Base-by-base conservation (phyloP, 176 grass and related monocot species). In the Chloris gayana region DNA sequence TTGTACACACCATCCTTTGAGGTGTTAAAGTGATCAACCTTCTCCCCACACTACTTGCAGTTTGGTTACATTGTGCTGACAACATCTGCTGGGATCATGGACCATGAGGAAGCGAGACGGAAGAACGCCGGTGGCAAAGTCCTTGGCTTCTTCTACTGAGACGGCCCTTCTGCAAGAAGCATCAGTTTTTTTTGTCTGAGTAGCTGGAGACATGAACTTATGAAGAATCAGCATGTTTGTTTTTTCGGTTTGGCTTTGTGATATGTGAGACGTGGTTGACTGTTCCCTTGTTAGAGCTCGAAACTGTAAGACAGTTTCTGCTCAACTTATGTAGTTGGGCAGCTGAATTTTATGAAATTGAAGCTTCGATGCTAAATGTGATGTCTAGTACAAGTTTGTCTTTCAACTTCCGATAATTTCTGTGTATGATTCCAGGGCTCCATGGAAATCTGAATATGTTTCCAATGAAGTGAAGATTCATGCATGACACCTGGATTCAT, bases 61-160 rank as follows among this genome's bases (percentile, higher is more conserved):
- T 92, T 92, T 73, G 90, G 90, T 37, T 92, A 89, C 75, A 92
- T 89, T 0, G 86, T 92, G 29, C 80, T 92, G 60, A 92, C 90
- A n/a, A 92, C 90, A 34, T 92, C 86, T 30, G 90, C 90, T 26
- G 86, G 90, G 10, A 92, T 89, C 62, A 89, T 92, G 90, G 86
- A 92, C 73, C 90, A 92, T 24, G 86, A 92, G 54, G 86, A 92
- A 22, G 87, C 90, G 33, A 86, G 84, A 72, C 69, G 87, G 25
- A 92, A 92, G 84, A 92, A 92, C 0, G 87, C 81, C 15, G 90
- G 90, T 70, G 87, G 90, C 60, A 92, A 92, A 69, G 80, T 92
- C 6, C 90, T 92, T 1, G 86, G 90, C 14, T 92, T 86, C 75
- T 92, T 92, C 71, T 92, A 92, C 83, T 92, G 75, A 83, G 62